Conservation (phyloP, 2,329 filamentous ascomycete species). For the Hypoxylon sp. region DNA sequence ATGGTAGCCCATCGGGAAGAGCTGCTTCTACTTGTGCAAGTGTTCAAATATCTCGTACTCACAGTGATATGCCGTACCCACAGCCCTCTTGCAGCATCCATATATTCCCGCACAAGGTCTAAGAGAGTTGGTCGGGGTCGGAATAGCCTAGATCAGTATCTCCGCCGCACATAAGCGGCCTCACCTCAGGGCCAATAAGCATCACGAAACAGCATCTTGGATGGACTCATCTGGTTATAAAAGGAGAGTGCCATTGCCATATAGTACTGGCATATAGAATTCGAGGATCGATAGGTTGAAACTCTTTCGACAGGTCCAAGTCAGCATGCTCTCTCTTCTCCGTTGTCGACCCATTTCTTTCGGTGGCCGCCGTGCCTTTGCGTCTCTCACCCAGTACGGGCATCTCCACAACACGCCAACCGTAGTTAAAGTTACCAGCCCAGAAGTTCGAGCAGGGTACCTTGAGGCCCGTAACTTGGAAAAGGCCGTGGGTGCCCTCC, state of each 20-base stretch:
- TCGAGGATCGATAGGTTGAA: neutral
- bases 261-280: neutral
- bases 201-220: neutral
- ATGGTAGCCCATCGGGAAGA: no score
- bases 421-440: conserved; percentile 32
- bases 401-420: conserved; percentile 21
- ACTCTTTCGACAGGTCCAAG: neutral
- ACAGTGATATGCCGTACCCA: no score
- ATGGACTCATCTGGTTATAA: neutral
- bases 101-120: no score
- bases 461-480: conserved; percentile 62
- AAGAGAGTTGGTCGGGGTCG: no score
- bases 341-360: conserved; percentile 11
- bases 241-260: neutral
- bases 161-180: conserved; percentile 12
- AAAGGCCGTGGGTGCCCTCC: conserved; percentile 58
- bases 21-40: no score
- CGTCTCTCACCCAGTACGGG: conserved; percentile 16
- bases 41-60: no score
- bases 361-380: conserved; percentile 17
- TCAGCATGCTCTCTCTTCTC: conserved; percentile 12
- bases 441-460: conserved; percentile 49
- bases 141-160: conserved; percentile 21
- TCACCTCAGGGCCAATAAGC: neutral
- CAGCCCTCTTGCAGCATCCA: no score